These are phyloP conservation scores for Gossypium sturtianum DNA, from an alignment of 345 rosid genomes.

Conservation along the genomic window DNA sequence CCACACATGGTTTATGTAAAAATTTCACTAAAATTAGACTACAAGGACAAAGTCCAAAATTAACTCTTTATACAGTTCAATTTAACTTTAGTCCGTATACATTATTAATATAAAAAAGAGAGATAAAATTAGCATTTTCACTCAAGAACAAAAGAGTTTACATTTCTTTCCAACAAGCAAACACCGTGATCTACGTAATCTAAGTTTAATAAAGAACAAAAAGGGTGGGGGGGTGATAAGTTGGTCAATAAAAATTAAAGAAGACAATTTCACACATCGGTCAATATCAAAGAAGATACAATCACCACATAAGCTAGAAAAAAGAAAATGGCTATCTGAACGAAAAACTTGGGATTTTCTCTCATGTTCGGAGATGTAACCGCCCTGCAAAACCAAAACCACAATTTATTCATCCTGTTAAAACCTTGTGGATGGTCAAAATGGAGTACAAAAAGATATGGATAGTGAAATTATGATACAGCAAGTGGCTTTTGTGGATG, in stretches of 20 bases:
- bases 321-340: slow-evolving; percentile 83
- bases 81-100: neutral
- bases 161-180: neutral
- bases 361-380: slow-evolving; percentile 99
- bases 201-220: neutral
- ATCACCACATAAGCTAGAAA: slow-evolving; percentile 92
- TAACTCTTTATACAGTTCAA: neutral
- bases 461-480: neutral
- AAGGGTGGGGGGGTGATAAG: neutral
- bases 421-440: neutral
- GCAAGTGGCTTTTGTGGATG: neutral
- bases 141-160: neutral
- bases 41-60: neutral
- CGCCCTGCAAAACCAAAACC: slow-evolving; percentile 52
- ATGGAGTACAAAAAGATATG: neutral
- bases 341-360: slow-evolving; percentile 85
- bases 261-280: slow-evolving; percentile 53
- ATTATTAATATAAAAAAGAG: neutral
- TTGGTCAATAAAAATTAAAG: neutral
- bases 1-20: too few species aligned
- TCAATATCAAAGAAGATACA: slow-evolving; percentile 88
- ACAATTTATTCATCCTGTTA: neutral
- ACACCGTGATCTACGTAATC: neutral
- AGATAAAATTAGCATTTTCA: neutral
- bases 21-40: neutral